Conservation (phyloP, 805 yeast species). For the Priceomyces fermenticarens region DNA sequence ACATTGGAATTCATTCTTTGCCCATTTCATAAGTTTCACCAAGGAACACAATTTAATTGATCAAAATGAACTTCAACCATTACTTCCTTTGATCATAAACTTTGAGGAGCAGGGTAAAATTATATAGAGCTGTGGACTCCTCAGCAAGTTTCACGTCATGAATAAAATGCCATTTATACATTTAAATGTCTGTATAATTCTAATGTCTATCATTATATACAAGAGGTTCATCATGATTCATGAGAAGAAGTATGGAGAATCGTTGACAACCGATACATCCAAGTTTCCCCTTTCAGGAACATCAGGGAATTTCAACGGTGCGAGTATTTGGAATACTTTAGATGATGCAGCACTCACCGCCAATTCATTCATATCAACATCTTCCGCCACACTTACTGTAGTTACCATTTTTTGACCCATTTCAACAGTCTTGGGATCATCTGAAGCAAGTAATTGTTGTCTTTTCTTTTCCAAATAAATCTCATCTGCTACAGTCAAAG, state of each 20-base stretch:
- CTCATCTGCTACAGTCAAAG: slow-evolving; percentile 68
- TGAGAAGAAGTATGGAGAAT: slow-evolving; percentile 78
- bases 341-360: slow-evolving; percentile 18
- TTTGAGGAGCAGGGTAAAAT: slow-evolving; percentile 88
- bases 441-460: slow-evolving; percentile 50
- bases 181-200: background rate
- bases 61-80: slow-evolving; percentile 73
- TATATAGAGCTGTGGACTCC: slow-evolving; percentile 19
- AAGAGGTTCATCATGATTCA: slow-evolving; percentile 12
- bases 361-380: slow-evolving; percentile 22
- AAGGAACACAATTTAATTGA: slow-evolving; percentile 84
- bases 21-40: slow-evolving; percentile 85
- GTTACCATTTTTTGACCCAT: slow-evolving; percentile 60
- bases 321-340: slow-evolving; percentile 45
- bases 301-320: slow-evolving; percentile 67
- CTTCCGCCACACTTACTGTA: slow-evolving; percentile 57
- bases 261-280: slow-evolving; percentile 68
- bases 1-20: slow-evolving; percentile 96
- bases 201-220: background rate
- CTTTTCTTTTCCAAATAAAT: slow-evolving; percentile 67
- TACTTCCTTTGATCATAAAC: slow-evolving; percentile 70
- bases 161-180: background rate
- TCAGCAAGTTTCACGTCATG: too few species aligned
- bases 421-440: slow-evolving; percentile 45
- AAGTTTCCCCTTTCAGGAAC: slow-evolving; percentile 81